Conservation (phyloP, 192 early-diverging fungal genomes). For the Umbelopsis isabellina region DNA sequence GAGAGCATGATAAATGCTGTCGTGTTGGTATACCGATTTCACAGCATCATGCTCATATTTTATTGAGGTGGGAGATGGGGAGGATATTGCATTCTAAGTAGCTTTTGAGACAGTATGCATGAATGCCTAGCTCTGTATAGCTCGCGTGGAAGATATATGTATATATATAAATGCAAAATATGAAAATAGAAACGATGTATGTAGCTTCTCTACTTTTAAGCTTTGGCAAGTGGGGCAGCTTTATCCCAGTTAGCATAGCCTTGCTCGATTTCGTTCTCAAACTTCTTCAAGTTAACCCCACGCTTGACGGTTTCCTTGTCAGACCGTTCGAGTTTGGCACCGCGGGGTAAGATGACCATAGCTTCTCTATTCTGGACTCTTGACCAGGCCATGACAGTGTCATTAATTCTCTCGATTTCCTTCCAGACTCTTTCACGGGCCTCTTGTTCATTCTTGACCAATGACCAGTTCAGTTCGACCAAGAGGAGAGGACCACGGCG, state of each 20-base stretch:
- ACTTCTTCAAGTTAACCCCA: conserved; percentile 6
- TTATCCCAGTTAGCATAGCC: conserved; percentile 2
- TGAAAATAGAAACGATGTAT: too few relatives aligned
- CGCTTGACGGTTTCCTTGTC: conserved; percentile 15
- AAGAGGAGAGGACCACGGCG: conserved; percentile 1
- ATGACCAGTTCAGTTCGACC: conserved; percentile 7
- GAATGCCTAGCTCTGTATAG: too few relatives aligned
- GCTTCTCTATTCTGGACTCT: not conserved
- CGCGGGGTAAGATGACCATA: not conserved
- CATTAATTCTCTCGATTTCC: not conserved
- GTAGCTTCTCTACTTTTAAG: not conserved
- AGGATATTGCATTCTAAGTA: too few relatives aligned
- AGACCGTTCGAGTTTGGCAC: not conserved
- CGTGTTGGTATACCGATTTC: too few relatives aligned
- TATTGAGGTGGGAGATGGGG: too few relatives aligned
- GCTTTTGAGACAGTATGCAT: too few relatives aligned
- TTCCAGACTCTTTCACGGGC: not conserved
- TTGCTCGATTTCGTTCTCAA: not conserved
- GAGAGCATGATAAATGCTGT: too few relatives aligned
- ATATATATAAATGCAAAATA: too few relatives aligned
- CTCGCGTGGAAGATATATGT: too few relatives aligned
- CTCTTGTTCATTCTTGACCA: not conserved
- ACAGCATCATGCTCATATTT: too few relatives aligned
- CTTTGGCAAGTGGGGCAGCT: not conserved
- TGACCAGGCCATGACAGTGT: conserved; percentile 10